These are phyloP conservation scores for Quercus suber DNA, from an alignment of 306 rosid species.

Conservation along the genomic window DNA sequence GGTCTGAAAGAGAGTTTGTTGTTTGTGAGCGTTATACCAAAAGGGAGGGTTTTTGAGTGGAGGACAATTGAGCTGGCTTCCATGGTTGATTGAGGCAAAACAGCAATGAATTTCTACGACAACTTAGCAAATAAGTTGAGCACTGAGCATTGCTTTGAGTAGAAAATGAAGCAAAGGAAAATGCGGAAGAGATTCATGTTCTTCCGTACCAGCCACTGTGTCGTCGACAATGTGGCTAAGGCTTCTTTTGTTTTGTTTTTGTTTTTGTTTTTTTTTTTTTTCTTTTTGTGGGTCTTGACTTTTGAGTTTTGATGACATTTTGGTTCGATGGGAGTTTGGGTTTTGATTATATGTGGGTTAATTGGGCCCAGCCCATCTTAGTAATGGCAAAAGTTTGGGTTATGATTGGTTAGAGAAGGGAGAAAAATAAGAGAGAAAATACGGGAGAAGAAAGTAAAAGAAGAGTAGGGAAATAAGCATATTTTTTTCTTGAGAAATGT, in stretches of 20 bases:
- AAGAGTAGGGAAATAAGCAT: too few species aligned
- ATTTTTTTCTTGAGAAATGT: too few species aligned
- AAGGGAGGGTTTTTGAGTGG: constrained; percentile 43
- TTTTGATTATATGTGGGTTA: background rate
- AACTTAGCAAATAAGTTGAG: background rate
- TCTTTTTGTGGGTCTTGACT: too few species aligned
- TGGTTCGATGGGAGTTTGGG: background rate
- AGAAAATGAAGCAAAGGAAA: background rate
- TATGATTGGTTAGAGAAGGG: too few species aligned
- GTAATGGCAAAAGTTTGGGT: too few species aligned
- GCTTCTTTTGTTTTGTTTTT: too few species aligned
- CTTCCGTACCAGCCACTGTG: too few species aligned
- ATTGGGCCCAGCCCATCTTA: background rate
- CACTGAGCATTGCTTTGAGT: background rate
- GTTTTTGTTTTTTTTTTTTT: too few species aligned
- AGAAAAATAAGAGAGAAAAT: too few species aligned
- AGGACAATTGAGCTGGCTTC: constrained; percentile 51
- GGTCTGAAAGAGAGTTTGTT: constrained; percentile 51
- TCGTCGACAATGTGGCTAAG: too few species aligned
- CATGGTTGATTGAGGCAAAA: constrained; percentile 36
- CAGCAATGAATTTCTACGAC: constrained; percentile 3
- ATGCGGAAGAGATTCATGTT: too few species aligned
- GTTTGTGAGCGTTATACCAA: constrained; percentile 27
- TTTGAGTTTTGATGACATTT: background rate
- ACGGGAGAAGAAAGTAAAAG: too few species aligned